Conservation (phyloP, 768 basidiomycete genomes). For the Hericium coralloides region DNA sequence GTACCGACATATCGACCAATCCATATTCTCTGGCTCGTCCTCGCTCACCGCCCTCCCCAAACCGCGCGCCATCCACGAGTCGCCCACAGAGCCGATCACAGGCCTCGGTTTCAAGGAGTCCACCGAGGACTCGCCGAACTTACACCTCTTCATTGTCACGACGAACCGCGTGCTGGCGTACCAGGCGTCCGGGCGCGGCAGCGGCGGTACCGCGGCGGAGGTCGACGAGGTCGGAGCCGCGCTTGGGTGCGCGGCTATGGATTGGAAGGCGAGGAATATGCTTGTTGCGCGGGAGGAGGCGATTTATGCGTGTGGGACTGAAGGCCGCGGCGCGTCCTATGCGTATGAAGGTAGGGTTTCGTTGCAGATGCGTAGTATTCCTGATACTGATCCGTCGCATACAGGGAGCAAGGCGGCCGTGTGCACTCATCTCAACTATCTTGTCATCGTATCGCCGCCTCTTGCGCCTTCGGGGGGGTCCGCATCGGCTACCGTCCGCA, state of each 20-base stretch:
- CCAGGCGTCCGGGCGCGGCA: slow-evolving; percentile 62
- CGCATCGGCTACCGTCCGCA: slow-evolving; percentile 66
- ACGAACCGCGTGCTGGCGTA: slow-evolving; percentile 74
- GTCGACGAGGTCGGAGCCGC: slow-evolving; percentile 85
- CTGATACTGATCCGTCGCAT: background rate
- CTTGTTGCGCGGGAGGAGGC: slow-evolving; percentile 89
- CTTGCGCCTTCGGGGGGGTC: slow-evolving; percentile 58
- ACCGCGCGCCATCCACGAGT: slow-evolving; percentile 75
- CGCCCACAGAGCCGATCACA: slow-evolving; percentile 81
- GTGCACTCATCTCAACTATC: slow-evolving; percentile 69
- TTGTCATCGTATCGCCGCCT: slow-evolving; percentile 85
- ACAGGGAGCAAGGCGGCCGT: slow-evolving; percentile 72
- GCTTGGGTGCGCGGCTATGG: slow-evolving; percentile 78
- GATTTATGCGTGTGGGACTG: slow-evolving; percentile 75
- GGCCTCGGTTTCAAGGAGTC: slow-evolving; percentile 83
- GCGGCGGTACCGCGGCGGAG: slow-evolving; percentile 52
- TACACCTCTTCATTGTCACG: slow-evolving; percentile 82
- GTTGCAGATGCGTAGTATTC: background rate
- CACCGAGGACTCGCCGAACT: slow-evolving; percentile 21
- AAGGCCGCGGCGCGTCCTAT: slow-evolving; percentile 76
- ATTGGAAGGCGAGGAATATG: slow-evolving; percentile 63
- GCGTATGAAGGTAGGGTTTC: slow-evolving; percentile 75
- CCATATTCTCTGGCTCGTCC: slow-evolving; percentile 55
- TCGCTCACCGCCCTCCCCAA: slow-evolving; percentile 78
- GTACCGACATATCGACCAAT: slow-evolving; percentile 88